Percentiles rank a stretch among this genome's conserved stretches.
These are phyloP conservation scores for Protomyces lactucae-debilis DNA, from an alignment of 1,139 yeast species.

Conservation along the genomic window DNA sequence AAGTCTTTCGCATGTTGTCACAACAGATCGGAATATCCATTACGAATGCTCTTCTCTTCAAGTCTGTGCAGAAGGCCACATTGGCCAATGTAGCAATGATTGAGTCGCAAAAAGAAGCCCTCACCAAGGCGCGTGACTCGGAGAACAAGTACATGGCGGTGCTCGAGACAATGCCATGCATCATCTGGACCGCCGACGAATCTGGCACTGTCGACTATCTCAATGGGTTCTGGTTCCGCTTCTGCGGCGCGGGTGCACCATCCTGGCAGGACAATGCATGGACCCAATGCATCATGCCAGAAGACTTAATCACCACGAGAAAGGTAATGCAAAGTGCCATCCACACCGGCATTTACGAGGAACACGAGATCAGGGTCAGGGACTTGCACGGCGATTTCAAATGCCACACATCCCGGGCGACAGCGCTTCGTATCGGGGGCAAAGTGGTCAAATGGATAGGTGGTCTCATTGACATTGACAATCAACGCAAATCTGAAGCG, in stretches of 20 bases:
- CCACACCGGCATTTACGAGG: constrained; percentile 36
- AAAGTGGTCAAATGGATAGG: constrained; percentile 39
- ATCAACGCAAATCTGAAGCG: constrained; percentile 36
- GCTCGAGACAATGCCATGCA: constrained; percentile 33
- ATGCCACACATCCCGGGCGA: constrained; percentile 37
- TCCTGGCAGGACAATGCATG: constrained; percentile 29
- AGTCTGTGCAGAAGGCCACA: constrained; percentile 32
- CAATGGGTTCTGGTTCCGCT: constrained; percentile 31
- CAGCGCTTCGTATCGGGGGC: constrained; percentile 38
- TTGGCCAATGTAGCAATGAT: constrained; percentile 33
- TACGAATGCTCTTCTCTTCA: constrained; percentile 32
- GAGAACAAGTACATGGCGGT: constrained; percentile 33
- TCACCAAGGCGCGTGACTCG: constrained; percentile 31
- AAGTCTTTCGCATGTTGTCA: constrained; percentile 30
- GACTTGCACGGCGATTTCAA: constrained; percentile 38
- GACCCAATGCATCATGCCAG: constrained; percentile 35
- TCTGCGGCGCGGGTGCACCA: constrained; percentile 32
- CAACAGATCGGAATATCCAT: constrained; percentile 33
- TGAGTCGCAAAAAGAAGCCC: constrained; percentile 31
- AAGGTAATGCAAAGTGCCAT: constrained; percentile 36
- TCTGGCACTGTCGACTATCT: constrained; percentile 29
- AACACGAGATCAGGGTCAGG: constrained; percentile 34
- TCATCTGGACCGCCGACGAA: constrained; percentile 33
- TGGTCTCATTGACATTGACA: constrained; percentile 40
- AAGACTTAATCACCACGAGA: constrained; percentile 35